Conservation (phyloP, 371 early-diverging fungal species). For the Mucor indicus region DNA sequence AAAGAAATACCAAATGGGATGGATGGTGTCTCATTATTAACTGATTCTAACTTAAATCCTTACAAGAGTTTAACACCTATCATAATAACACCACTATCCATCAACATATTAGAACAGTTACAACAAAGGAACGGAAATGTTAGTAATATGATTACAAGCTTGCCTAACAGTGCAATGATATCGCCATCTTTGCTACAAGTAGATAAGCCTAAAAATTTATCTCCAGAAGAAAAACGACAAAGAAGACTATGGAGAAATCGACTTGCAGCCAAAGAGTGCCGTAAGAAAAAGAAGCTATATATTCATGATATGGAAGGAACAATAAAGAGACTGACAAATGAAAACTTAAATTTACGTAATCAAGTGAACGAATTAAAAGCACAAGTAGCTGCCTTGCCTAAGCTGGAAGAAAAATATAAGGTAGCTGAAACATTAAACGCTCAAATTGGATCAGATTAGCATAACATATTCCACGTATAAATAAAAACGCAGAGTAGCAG, state of each 20-base stretch:
- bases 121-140: not conserved
- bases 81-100: not conserved
- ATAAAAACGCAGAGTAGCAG: too few species aligned
- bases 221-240: slow-evolving; percentile 70
- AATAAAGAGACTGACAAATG: slow-evolving; percentile 53
- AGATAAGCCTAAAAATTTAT: slow-evolving; percentile 1
- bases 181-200: not conserved
- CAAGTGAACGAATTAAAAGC: slow-evolving; percentile 54
- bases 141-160: slow-evolving; percentile 1
- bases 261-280: slow-evolving; percentile 79
- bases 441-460: too few species aligned
- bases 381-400: too few species aligned
- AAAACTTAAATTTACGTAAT: slow-evolving; percentile 59
- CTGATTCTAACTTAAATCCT: too few species aligned
- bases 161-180: too few species aligned
- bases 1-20: too few species aligned
- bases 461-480: too few species aligned
- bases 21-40: too few species aligned
- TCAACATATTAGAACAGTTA: slow-evolving; percentile 1
- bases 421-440: too few species aligned
- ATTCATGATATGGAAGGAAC: slow-evolving; percentile 69
- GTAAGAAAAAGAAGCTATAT: slow-evolving; percentile 79
- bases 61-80: too few species aligned
- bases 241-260: slow-evolving; percentile 72
- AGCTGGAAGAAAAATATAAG: too few species aligned